Evolutionary conservation across 2,329 filamentous ascomycete genomes (phyloP).

Genomic region (Aurifilum marmelostoma): DNA sequence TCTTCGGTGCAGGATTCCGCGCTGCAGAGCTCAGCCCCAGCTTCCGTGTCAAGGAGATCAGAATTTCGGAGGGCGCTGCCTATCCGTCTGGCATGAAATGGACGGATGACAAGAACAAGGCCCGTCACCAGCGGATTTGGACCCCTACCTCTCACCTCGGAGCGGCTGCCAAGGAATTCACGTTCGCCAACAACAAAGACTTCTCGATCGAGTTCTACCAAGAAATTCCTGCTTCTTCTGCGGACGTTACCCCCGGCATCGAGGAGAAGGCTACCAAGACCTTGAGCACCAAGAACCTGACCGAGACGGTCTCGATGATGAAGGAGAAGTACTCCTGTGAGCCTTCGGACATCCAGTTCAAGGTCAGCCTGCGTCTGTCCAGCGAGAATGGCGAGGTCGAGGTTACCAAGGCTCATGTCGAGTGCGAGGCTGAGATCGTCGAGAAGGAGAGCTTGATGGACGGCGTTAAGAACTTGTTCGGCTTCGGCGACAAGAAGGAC

Average conservation of each 20-base stretch:
- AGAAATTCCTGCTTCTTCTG: slow-evolving; percentile 54
- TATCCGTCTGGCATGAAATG: slow-evolving; percentile 80
- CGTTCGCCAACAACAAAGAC: slow-evolving; percentile 80
- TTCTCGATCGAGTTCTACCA: slow-evolving; percentile 82
- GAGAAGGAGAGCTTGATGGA: slow-evolving; percentile 85
- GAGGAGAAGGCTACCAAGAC: slow-evolving; percentile 65
- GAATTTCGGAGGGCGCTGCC: slow-evolving; percentile 73
- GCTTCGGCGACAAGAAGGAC: slow-evolving; percentile 88
- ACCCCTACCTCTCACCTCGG: slow-evolving; percentile 75
- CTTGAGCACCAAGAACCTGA: slow-evolving; percentile 83
- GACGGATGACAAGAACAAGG: slow-evolving; percentile 68
- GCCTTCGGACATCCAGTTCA: slow-evolving; percentile 76
- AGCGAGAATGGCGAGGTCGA: slow-evolving; percentile 78
- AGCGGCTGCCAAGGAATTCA: slow-evolving; percentile 77
- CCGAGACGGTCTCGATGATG: slow-evolving; percentile 76
- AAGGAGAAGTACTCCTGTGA: slow-evolving; percentile 79
- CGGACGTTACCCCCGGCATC: slow-evolving; percentile 44
- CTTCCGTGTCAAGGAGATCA: slow-evolving; percentile 97
- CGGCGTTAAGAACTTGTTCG: slow-evolving; percentile 94
- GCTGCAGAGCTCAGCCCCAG: slow-evolving; percentile 89
- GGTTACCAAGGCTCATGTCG: slow-evolving; percentile 73
- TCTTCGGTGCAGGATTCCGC: slow-evolving; percentile 94
- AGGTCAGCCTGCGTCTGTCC: slow-evolving; percentile 74
- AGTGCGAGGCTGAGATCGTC: slow-evolving; percentile 77
- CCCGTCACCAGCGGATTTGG: slow-evolving; percentile 82